A percentile compares a stretch with the other conserved stretches of the same genome.
Conservation (phyloP, 2,329 filamentous ascomycete genomes). For the Emmonsiellopsis sp. region DNA sequence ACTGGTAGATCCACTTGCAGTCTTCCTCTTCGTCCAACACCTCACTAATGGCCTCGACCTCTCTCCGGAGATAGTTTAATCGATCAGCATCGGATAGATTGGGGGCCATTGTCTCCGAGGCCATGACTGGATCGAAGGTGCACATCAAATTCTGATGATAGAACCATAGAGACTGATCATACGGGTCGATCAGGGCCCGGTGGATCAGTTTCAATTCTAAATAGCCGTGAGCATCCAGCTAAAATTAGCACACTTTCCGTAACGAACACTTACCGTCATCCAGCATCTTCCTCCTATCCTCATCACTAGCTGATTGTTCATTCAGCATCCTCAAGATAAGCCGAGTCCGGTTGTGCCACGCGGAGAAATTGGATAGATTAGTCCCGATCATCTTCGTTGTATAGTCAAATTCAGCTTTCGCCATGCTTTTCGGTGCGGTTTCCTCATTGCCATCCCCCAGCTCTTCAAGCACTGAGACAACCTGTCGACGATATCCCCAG, state of each 20-base stretch:
- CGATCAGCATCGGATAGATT: slow-evolving; percentile 54
- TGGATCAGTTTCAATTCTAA: slow-evolving; percentile 66
- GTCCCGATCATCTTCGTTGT: slow-evolving; percentile 76
- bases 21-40: slow-evolving; percentile 57
- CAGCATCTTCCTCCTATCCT: slow-evolving; percentile 58
- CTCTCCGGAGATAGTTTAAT: slow-evolving; percentile 54
- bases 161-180: slow-evolving; percentile 95
- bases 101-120: slow-evolving; percentile 51
- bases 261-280: slow-evolving; percentile 49
- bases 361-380: slow-evolving; percentile 93
- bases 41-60: slow-evolving; percentile 65
- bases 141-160: slow-evolving; percentile 85
- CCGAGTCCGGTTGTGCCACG: slow-evolving; percentile 86
- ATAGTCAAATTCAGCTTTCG: slow-evolving; percentile 75
- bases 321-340: slow-evolving; percentile 67
- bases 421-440: slow-evolving; percentile 50
- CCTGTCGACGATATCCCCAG: slow-evolving; percentile 79
- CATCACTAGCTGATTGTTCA: slow-evolving; percentile 57
- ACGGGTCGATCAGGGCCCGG: slow-evolving; percentile 75
- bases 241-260: not conserved
- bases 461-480: slow-evolving; percentile 66
- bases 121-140: slow-evolving; percentile 45
- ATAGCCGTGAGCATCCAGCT: not conserved
- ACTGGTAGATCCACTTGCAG: slow-evolving; percentile 85
- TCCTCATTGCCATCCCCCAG: not conserved